Percentiles rank a stretch among this genome's conserved stretches.
Conservation (phyloP, 768 basidiomycete genomes). For the Tephrocybe rancida region DNA sequence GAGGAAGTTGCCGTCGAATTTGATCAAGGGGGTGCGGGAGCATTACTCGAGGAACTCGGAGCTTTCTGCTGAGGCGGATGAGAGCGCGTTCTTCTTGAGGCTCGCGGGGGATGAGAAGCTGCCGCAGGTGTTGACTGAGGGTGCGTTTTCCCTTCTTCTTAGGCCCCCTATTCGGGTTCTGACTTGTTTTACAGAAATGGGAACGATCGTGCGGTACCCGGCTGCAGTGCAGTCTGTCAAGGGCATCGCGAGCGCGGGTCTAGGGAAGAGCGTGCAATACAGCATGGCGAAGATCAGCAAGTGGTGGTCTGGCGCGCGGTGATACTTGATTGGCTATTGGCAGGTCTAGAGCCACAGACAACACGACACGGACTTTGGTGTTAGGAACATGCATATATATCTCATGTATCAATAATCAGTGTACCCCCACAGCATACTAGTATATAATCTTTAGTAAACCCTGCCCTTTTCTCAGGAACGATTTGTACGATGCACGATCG, state of each 20-base stretch:
- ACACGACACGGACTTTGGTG: conserved; percentile 6
- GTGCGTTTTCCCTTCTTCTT: conserved; percentile 35
- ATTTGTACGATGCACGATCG: background rate
- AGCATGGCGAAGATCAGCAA: conserved; percentile 77
- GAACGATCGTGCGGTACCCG: conserved; percentile 76
- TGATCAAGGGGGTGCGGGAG: conserved; percentile 58
- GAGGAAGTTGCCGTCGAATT: conserved; percentile 72
- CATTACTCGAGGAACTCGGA: conserved; percentile 43
- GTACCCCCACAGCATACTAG: conserved; percentile 10
- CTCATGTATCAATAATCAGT: conserved; percentile 13
- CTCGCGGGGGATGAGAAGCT: conserved; percentile 68
- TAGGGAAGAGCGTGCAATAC: conserved; percentile 79
- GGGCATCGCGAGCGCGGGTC: conserved; percentile 81
- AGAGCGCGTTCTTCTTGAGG: conserved; percentile 73
- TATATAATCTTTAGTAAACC: conserved; percentile 5
- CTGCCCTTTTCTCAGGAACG: conserved; percentile 4
- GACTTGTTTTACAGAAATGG: conserved; percentile 56
- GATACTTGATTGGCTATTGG: conserved; percentile 3
- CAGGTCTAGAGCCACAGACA: conserved; percentile 5
- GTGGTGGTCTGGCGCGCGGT: conserved; percentile 62
- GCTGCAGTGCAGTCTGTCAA: conserved; percentile 86
- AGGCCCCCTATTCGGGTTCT: background rate
- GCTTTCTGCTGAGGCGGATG: conserved; percentile 54
- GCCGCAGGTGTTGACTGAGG: conserved; percentile 51
- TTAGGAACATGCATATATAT: conserved; percentile 9